Conservation (phyloP, 2,329 filamentous ascomycete species). For the Pseudopyricularia javanii region DNA sequence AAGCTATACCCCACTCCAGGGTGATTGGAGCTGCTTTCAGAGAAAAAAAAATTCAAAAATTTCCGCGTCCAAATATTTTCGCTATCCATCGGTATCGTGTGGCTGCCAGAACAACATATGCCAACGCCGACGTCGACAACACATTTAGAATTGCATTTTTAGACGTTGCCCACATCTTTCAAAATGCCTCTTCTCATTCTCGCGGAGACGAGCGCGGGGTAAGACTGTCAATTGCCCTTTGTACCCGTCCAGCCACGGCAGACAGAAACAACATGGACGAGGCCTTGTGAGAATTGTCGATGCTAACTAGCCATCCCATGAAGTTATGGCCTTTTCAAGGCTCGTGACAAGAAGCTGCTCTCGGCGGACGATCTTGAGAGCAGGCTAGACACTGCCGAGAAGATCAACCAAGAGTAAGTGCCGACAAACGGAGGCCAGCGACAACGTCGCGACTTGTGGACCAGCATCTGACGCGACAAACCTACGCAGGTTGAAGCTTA, state of each 20-base stretch:
- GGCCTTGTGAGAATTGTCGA: background rate
- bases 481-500: slow-evolving; percentile 68
- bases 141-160: background rate
- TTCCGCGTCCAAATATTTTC: slow-evolving; percentile 7
- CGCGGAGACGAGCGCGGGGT: slow-evolving; percentile 79
- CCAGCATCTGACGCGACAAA: background rate
- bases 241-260: background rate
- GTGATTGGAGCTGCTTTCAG: background rate
- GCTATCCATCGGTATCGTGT: slow-evolving; percentile 5
- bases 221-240: slow-evolving; percentile 11
- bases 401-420: slow-evolving; percentile 73
- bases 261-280: background rate
- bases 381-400: slow-evolving; percentile 66
- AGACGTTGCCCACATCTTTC: slow-evolving; percentile 10
- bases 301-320: slow-evolving; percentile 15
- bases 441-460: background rate
- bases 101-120: background rate
- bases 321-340: slow-evolving; percentile 96
- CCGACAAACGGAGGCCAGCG: background rate
- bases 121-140: background rate
- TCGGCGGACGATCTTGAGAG: slow-evolving; percentile 70
- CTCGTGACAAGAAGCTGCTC: slow-evolving; percentile 95
- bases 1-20: background rate
- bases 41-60: slow-evolving; percentile 11
- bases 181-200: slow-evolving; percentile 86